A percentile compares a stretch with the other conserved stretches of the same genome.
Conservation (phyloP, 2,329 filamentous ascomycete species). For the Phyllosticta citribraziliensis region DNA sequence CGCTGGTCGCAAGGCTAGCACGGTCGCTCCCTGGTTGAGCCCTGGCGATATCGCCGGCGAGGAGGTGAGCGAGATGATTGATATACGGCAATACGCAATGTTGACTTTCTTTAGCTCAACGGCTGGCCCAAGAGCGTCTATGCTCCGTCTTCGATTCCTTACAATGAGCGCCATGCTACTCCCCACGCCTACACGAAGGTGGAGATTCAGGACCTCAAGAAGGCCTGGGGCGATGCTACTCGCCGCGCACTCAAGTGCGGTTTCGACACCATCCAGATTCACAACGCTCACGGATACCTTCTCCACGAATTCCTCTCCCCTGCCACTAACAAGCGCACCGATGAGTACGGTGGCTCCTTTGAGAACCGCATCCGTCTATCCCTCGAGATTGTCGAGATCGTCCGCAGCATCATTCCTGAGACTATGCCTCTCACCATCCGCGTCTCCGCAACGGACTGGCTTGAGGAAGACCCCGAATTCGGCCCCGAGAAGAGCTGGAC, state of each 20-base stretch:
- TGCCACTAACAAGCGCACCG: slow-evolving; percentile 56
- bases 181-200: slow-evolving; percentile 59
- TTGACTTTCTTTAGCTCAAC: slow-evolving; percentile 29
- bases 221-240: slow-evolving; percentile 53
- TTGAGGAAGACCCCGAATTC: slow-evolving; percentile 45
- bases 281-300: slow-evolving; percentile 72
- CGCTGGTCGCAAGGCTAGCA: slow-evolving; percentile 57
- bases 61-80: slow-evolving; percentile 19
- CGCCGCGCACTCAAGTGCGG: slow-evolving; percentile 47
- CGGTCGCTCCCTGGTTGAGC: slow-evolving; percentile 54
- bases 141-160: slow-evolving; percentile 52
- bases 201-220: slow-evolving; percentile 58
- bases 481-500: slow-evolving; percentile 53
- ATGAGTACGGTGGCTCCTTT: slow-evolving; percentile 58
- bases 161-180: slow-evolving; percentile 47
- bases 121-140: slow-evolving; percentile 47
- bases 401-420: slow-evolving; percentile 53
- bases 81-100: neutral
- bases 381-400: slow-evolving; percentile 56
- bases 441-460: slow-evolving; percentile 67
- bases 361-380: slow-evolving; percentile 62
- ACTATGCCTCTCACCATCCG: slow-evolving; percentile 63
- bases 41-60: slow-evolving; percentile 45
- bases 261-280: slow-evolving; percentile 70
- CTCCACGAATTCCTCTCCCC: slow-evolving; percentile 62